Evolutionary conservation across 192 early-diverging fungal species (phyloP), one percentile per base, ranked within the genome.

Genomic region (Lobosporangium transversale): DNA sequence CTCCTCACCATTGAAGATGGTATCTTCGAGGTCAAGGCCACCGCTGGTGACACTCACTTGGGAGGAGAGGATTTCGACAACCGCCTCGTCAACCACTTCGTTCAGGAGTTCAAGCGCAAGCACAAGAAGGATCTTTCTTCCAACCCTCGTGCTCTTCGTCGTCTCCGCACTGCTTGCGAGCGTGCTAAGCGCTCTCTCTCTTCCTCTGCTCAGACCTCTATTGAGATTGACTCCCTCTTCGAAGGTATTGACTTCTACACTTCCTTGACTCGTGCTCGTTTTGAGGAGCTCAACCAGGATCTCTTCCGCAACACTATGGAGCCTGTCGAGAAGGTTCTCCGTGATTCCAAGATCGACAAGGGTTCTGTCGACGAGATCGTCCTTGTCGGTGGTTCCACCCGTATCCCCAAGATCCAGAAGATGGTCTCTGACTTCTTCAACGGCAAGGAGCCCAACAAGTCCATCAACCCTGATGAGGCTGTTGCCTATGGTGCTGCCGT

Each of bases 1-100:
- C 93, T 98, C 65, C 85, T 97, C 56, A 92, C 94, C 80, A 97
- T 98, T 50, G 97, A 96, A 81, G 95, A 95, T 75, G 97, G 97
- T 79, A 94, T 97, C 82, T 97, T 98, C 75, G 96, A 97, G 85
- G 95, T 98, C 84, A 95, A 95, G 91, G 94, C 97, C 81, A 98
- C 96, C 59, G 94, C 95, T 75, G 97, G 95, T 91, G 95, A 98
- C 84, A 98, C 97, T 62, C 95, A 98, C 84, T 89, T 98, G 84
- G 95, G 97, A 84, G 97, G 97, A 81, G 95, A 97, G 87, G 95
- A 98, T 88, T 98, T 98, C 86, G 97, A 98, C 88, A 97, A 98
- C 94, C 91, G 94, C 80, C 86, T 98, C 56, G 94, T 98, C 78
- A 90, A 93, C 80, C 94, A 95, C 93, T 98, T 97, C 64, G 82